Evolutionary conservation across 225 moss, liverwort and hornwort genomes (phyloP), one percentile per base, ranked within the genome.

Genomic region (Physcomitrium patens): DNA sequence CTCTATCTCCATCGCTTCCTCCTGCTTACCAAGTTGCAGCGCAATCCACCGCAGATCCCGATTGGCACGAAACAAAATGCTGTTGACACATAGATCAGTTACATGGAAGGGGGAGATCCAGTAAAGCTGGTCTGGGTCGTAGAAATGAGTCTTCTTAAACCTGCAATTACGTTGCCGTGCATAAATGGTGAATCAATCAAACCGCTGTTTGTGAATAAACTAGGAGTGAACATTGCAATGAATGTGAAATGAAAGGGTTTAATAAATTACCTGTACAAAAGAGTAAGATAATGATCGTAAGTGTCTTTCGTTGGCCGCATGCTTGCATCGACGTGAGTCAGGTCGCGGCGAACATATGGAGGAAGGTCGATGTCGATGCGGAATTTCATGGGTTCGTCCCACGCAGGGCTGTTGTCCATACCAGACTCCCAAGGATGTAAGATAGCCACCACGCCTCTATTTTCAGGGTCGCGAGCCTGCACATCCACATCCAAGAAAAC

Each of bases 221-320:
- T 7, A 37, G 0, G 31, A 37, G 5, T 7, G 7, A 37, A 37
- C 31, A 37, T 37, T 7, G 31, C 31, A 37, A 37, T 37, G 31
- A 37, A 37, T 4, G 31, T 37, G 2, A n/a, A 17, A 44, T 27
- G n/a, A 23, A 41, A 9, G 61, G 15, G 37, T 26, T 63, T 14
- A 17, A n/a, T 12, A 31, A 37, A 37, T 55, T 59, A 81, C 84
- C 81, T 71, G 48, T 85, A 81, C 67, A 81, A 27, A 47, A 81
- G 78, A 2, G 80, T 78, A 53, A 81, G 81, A 53, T 85, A 85
- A 24, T 68, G 84, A 66, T 85, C 84, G 23, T 85, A 85, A 16
- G 84, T 85, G 0, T 85, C 81, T 68, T 81, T 85, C 9, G 85
- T 81, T n/a, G 81, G 85, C 5, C 85, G 81, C 85, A 85, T 85